Evolutionary conservation across 345 rosid species (phyloP).

Genomic region (Erodium maritimum): DNA sequence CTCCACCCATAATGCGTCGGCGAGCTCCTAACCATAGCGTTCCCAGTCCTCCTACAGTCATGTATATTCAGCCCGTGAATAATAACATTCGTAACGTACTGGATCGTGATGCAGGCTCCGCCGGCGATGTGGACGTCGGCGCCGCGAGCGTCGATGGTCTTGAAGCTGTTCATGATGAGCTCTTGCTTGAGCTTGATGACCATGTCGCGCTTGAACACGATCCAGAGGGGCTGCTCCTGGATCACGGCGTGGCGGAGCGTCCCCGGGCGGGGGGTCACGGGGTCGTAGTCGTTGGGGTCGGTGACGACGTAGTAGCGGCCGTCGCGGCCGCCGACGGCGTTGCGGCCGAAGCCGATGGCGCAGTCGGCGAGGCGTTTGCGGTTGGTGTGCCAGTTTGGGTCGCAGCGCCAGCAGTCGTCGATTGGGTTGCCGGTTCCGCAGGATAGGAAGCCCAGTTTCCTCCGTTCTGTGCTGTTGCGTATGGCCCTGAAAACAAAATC

Average conservation of each 20-base stretch:
- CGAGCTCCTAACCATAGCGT: conserved; percentile 80
- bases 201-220: conserved; percentile 74
- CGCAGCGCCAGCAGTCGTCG: conserved; percentile 84
- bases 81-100: conserved; percentile 59
- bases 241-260: conserved; percentile 76
- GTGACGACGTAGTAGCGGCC: conserved; percentile 57
- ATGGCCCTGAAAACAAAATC: conserved; percentile 31
- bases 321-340: conserved; percentile 68
- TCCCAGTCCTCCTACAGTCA: conserved; percentile 58
- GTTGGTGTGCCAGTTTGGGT: conserved; percentile 35
- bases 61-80: conserved; percentile 66
- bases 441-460: conserved; percentile 28
- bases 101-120: conserved; percentile 57
- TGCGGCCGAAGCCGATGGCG: conserved; percentile 67
- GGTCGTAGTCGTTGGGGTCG: conserved; percentile 45
- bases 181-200: conserved; percentile 56
- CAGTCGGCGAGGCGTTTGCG: conserved; percentile 55
- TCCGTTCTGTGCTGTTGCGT: conserved; percentile 56
- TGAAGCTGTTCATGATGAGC: conserved; percentile 79
- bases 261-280: conserved; percentile 62
- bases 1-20: conserved; percentile 78
- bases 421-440: conserved; percentile 56
- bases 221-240: conserved; percentile 69
- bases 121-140: conserved; percentile 36
- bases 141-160: conserved; percentile 63